These are phyloP conservation scores for Cadophora gregata DNA, from an alignment of 2,329 filamentous ascomycete species.

Conservation along the genomic window DNA sequence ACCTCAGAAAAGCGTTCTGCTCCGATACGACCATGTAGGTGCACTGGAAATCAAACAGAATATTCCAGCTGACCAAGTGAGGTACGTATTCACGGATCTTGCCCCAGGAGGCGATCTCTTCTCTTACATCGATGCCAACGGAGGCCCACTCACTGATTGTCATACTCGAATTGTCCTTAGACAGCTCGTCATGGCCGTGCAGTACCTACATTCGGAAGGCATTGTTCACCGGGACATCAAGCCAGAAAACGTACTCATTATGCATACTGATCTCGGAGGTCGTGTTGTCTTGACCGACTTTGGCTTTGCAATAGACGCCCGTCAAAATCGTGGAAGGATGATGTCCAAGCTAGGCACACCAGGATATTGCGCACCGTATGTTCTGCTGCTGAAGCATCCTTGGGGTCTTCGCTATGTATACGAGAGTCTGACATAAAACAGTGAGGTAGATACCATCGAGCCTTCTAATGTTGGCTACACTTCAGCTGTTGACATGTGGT, in stretches of 20 bases:
- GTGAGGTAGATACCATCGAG: conserved; percentile 34
- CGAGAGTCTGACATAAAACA: conserved; percentile 21
- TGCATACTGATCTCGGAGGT: conserved; percentile 40
- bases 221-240: conserved; percentile 45
- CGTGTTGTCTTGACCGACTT: conserved; percentile 45
- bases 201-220: conserved; percentile 41
- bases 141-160: conserved; percentile 35
- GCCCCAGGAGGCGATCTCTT: conserved; percentile 53
- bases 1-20: conserved; percentile 57
- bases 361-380: conserved; percentile 44
- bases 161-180: conserved; percentile 40
- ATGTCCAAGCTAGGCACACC: conserved; percentile 41
- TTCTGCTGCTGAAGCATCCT: neutral
- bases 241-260: conserved; percentile 44
- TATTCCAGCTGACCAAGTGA: conserved; percentile 36
- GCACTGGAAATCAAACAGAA: neutral
- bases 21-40: conserved; percentile 55
- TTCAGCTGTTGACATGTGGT: conserved; percentile 43
- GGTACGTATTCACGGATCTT: conserved; percentile 63
- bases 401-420: neutral
- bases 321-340: conserved; percentile 35
- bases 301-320: conserved; percentile 39
- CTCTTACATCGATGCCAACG: conserved; percentile 40
- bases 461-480: conserved; percentile 37
- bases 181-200: conserved; percentile 42